phyloP scores from a whole-genome alignment of 1,139 yeast species.

The Debaryomyces sp. region DNA sequence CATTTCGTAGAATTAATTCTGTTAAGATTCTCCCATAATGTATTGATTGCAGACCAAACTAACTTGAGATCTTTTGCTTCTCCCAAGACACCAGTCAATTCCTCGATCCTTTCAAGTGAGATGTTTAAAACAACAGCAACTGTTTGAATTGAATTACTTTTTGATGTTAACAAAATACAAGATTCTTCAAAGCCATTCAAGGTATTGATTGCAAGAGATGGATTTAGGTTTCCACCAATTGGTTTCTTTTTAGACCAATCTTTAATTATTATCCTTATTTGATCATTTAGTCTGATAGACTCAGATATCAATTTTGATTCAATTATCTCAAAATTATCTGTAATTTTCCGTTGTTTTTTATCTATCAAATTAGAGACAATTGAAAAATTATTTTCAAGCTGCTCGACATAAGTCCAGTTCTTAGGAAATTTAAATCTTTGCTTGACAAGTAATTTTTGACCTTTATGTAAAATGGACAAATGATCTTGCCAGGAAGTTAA shows the following conservation, averaged over 20 bases:
- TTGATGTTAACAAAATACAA: slow-evolving; percentile 21
- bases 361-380: slow-evolving; percentile 47
- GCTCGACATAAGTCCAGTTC: slow-evolving; percentile 67
- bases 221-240: slow-evolving; percentile 37
- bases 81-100: slow-evolving; percentile 34
- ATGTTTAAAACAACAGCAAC: slow-evolving; percentile 49
- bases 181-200: slow-evolving; percentile 46
- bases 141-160: slow-evolving; percentile 29
- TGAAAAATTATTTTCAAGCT: slow-evolving; percentile 54
- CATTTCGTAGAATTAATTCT: slow-evolving; percentile 51
- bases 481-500: slow-evolving; percentile 30
- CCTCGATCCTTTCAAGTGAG: slow-evolving; percentile 30
- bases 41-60: slow-evolving; percentile 69
- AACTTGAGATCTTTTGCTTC: slow-evolving; percentile 61
- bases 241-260: slow-evolving; percentile 43
- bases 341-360: slow-evolving; percentile 41
- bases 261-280: slow-evolving; percentile 24
- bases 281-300: slow-evolving; percentile 38
- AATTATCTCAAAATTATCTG: slow-evolving; percentile 45
- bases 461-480: slow-evolving; percentile 29
- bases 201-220: slow-evolving; percentile 52
- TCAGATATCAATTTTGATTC: slow-evolving; percentile 46
- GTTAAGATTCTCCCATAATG: slow-evolving; percentile 55
- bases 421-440: slow-evolving; percentile 51
- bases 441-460: slow-evolving; percentile 49